Base-by-base conservation (phyloP, 2,329 filamentous ascomycete species). In the Stagonosporopsis rhizophila region DNA sequence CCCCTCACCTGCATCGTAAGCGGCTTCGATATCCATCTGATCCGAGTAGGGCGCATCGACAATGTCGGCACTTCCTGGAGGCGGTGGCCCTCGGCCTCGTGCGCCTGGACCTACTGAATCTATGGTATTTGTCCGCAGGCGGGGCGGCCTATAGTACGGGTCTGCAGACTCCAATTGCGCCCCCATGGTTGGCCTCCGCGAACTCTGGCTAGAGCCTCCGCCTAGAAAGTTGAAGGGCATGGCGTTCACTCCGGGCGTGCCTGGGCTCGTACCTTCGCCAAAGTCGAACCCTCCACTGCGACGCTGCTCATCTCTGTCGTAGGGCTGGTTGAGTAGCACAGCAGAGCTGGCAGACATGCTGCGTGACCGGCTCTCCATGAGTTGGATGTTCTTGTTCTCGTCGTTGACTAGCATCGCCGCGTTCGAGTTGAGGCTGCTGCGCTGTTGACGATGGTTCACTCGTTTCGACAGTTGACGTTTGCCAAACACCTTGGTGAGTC, bases 111-210 rank as follows among this genome's bases (percentile, higher is more conserved):
- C 86, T n/a, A 85, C 76, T 0, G 70, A 72, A 17, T 75, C 72
- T 61, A 86, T 90, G 23, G 88, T 85, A 44, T 68, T 64, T 47
- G 86, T 85, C 39, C 89, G 85, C 52, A 87, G 82, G 62, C 93
- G 83, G 15, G 93, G 94, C 17, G 92, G 91, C 44, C 94, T 88
- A 72, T 96, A 98, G 71, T 95, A 98, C 0, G 91, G 91, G 72
- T 96, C 92, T 1, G 85, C 65, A 9, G 67, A 66, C 7, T 77
- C 76, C 49, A 78, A 48, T 4, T 56, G 57, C 6, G 63, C 60
- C 9, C 69, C 71, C 61, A 77, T 66, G 2, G 75, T 75, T n/a
- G 73, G 68, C 37, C 74, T 67, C 32, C 75, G 65, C 17, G 72
- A 80, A 71, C 74, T 80, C 52, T 77, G 75, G 20, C 76, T 75